Base-by-base conservation (phyloP, 768 basidiomycete genomes). In the Rhodotorula diobovata region DNA sequence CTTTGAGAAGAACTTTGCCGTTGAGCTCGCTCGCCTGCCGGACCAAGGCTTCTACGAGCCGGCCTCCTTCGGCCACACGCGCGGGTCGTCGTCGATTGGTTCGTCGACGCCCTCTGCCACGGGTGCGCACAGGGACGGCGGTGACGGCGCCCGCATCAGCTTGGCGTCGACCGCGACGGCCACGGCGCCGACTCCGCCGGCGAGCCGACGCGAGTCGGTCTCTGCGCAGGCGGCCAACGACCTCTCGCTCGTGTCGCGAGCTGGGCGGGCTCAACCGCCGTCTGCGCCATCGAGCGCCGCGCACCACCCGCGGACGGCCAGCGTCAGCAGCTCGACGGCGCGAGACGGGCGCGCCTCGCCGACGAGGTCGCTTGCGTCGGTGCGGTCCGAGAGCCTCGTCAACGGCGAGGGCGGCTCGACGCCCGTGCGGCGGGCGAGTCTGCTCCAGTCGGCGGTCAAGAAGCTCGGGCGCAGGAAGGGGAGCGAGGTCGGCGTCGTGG, bases 1-100 rank as follows among this genome's bases (percentile, higher is more conserved):
- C 66, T 78, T 77, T 51, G 71, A 75, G 41, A 68, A 66, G 57
- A 76, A 74, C 45, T 78, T 75, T 41, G 63, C 73, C 14, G 61
- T 61, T 32, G 77, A 78, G 63, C 61, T 77, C n/a, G 54, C 68
- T 12, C 68, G 72, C 9, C 68, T 74, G 5, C 72, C 72, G 14
- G 46, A 53, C 7, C 50, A 55, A 10, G 60, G 59, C 53, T 32
- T 28, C 25, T 70, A 55, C n/a, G 39, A 43, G 21, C 68, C 63
- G 7, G 50, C 63, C 10, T 8, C 25, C 9, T 65, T 65, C 59
- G 41, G 45, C 43, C n/a, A 46, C 54, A 4, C 10, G 15, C 34
- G n/a, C 34, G 45, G 34, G 53, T 30, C 41, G 1, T 30, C 63
- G 30, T 10, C 39, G 25, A 43, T 41, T 6, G 14, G 53, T 18